A percentile compares a stretch with the other conserved stretches of the same genome.
These are phyloP conservation scores for Lasiodiplodia theobromae DNA, from an alignment of 2,329 filamentous ascomycete genomes.

Conservation along the genomic window DNA sequence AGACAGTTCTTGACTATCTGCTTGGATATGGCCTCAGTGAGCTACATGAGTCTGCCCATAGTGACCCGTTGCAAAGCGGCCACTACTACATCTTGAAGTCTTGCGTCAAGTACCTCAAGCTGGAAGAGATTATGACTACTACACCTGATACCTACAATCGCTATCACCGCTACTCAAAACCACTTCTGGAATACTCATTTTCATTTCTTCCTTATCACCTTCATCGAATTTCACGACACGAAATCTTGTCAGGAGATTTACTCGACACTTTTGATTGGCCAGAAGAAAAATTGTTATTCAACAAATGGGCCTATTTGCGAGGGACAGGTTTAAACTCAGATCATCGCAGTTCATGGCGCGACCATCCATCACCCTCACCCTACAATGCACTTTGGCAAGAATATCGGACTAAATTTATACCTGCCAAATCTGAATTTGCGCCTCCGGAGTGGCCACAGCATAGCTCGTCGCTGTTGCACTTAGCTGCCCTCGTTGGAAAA, in stretches of 20 bases:
- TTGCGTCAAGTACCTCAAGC: neutral
- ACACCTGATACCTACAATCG: neutral
- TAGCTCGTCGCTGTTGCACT: neutral
- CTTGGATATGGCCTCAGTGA: neutral
- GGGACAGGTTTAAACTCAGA: too few relatives aligned
- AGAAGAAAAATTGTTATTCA: neutral
- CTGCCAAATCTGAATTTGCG: too few relatives aligned
- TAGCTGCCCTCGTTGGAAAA: neutral
- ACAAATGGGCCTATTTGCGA: neutral
- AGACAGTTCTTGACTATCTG: neutral
- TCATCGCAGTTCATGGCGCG: too few relatives aligned
- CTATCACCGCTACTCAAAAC: neutral
- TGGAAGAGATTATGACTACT: neutral
- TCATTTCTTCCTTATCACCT: neutral
- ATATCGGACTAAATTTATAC: rapidly evolving
- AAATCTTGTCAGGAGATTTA: neutral
- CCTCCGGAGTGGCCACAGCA: neutral
- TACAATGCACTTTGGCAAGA: too few relatives aligned
- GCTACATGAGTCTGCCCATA: rapidly evolving
- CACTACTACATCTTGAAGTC: neutral
- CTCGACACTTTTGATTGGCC: neutral
- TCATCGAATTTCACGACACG: neutral
- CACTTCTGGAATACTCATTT: neutral
- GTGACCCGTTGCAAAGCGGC: neutral
- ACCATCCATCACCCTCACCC: too few relatives aligned